phyloP scores from a whole-genome alignment of 495 filamentous ascomycete genomes.

The Collariella sp. region DNA sequence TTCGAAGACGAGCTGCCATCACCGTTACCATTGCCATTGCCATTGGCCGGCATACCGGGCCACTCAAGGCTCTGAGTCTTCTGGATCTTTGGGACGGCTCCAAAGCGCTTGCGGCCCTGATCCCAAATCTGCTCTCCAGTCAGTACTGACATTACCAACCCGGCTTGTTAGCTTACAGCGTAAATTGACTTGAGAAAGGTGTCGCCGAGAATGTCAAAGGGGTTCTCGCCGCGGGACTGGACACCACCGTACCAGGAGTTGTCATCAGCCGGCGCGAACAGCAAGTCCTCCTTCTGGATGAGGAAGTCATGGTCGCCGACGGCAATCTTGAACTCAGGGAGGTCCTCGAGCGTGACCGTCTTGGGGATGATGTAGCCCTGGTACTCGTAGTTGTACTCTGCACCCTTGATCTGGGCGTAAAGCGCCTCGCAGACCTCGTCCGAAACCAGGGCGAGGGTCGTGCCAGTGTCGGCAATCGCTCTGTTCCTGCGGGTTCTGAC shows the following conservation, averaged over 20 bases:
- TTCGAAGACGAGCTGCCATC: too few relatives aligned
- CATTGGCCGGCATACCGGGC: too few relatives aligned
- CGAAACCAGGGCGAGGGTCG: constrained; percentile 61
- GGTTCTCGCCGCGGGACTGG: constrained; percentile 57
- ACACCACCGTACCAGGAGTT: constrained; percentile 62
- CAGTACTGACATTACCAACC: not conserved
- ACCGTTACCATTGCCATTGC: too few relatives aligned
- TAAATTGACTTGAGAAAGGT: constrained; percentile 70
- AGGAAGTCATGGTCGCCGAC: constrained; percentile 57
- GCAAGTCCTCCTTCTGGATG: constrained; percentile 64
- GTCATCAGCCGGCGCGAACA: constrained; percentile 52
- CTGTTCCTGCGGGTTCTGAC: constrained; percentile 50
- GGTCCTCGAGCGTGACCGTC: constrained; percentile 43
- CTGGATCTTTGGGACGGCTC: constrained; percentile 57
- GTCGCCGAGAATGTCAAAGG: constrained; percentile 67
- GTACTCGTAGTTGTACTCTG: constrained; percentile 50
- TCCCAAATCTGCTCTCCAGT: constrained; percentile 55
- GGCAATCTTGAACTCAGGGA: constrained; percentile 62
- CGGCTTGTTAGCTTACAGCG: constrained; percentile 45
- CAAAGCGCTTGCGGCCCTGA: constrained; percentile 61
- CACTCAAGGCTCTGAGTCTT: constrained; percentile 39
- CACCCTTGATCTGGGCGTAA: constrained; percentile 62
- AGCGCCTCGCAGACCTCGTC: constrained; percentile 58
- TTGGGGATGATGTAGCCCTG: constrained; percentile 65
- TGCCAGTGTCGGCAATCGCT: constrained; percentile 76